Evolutionary conservation across 73 alveolate genomes (phyloP), one percentile per base, ranked within the genome.

Genomic region (Paramecium sexaurelia): DNA sequence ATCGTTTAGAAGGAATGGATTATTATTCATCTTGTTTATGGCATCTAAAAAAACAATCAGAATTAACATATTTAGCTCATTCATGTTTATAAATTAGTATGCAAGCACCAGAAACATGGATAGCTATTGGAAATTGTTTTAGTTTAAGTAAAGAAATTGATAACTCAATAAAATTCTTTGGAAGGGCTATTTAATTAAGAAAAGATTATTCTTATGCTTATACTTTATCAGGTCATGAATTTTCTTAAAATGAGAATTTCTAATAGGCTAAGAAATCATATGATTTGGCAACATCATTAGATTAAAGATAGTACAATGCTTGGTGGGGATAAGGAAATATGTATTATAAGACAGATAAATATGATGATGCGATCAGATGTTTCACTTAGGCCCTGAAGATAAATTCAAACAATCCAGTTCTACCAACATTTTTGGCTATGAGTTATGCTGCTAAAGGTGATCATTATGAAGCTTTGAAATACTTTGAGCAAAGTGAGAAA

Each of bases 271-370:
- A 95, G 88, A 96, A 96, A 66, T 96, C 98, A 36, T 97, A 95
- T 84, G 85, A 95, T 41, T 75, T 87, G 92, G 99, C 99, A 7
- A 85, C 94, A 67, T 84, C 97, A 41, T 95, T 93, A 55, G 99
- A 97, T 94, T 98, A 93, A 24, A 92, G 99, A 84, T 97, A 97
- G 56, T 97, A 96, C n/a, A 97, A 97, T 90, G 98, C 99, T n/a
- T 97, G 99, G 99, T 97, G 99, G 99, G 99, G 99, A 19, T 93
- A 95, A 6, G 99, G 99, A 56, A 96, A 97, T 86, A 97, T 97
- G 55, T 95, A 92, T 87, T 92, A 96, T 89, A 97, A 97, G 75
- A 95, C 97, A 91, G 99, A 97, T 92, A 97, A 97, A 92, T 97
- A 96, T 92, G 96, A 91, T 73, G 95, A 94, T 45, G 99, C 99